Percentiles rank a stretch among this genome's conserved stretches.
Evolutionary conservation across 108 stramenopile genomes (phyloP).

Genomic region (Nannochloropsis salina): DNA sequence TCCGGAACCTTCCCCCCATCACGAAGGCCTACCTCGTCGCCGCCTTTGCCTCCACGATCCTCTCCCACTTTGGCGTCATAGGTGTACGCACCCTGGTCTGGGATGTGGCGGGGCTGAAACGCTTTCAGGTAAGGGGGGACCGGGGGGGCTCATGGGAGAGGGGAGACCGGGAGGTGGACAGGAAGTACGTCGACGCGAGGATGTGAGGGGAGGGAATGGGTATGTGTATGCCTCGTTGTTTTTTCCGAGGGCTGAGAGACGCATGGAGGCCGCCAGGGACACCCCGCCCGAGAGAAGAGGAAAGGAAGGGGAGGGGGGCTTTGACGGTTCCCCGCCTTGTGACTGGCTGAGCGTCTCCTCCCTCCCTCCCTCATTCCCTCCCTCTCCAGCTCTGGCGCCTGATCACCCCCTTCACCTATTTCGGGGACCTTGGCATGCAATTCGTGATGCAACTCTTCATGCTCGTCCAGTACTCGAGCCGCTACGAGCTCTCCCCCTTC

Average conservation of each 20-base stretch:
- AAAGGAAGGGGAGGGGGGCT: neutral
- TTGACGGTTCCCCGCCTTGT: too few species aligned
- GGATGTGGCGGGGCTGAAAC: neutral
- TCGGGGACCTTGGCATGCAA: conserved; percentile 38
- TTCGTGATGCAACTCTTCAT: conserved; percentile 30
- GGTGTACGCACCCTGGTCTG: neutral
- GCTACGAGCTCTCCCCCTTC: conserved; percentile 55
- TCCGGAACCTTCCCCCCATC: neutral
- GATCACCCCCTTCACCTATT: conserved; percentile 31
- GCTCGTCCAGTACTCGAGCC: conserved; percentile 18
- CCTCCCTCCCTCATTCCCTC: neutral
- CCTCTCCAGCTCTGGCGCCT: conserved; percentile 43
- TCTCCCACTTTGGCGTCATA: neutral
- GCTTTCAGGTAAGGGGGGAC: neutral
- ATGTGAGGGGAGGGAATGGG: neutral
- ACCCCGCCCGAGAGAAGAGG: neutral
- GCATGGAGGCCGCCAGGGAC: too few species aligned
- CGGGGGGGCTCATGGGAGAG: neutral
- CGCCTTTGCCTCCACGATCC: neutral
- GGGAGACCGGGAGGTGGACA: neutral
- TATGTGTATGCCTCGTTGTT: neutral
- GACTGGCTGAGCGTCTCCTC: neutral
- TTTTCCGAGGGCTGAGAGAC: too few species aligned
- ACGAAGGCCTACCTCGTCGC: neutral
- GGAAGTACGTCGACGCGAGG: neutral